These are phyloP conservation scores for Cordia subcordata DNA, from an alignment of 257 asterid genomes.

Conservation along the genomic window DNA sequence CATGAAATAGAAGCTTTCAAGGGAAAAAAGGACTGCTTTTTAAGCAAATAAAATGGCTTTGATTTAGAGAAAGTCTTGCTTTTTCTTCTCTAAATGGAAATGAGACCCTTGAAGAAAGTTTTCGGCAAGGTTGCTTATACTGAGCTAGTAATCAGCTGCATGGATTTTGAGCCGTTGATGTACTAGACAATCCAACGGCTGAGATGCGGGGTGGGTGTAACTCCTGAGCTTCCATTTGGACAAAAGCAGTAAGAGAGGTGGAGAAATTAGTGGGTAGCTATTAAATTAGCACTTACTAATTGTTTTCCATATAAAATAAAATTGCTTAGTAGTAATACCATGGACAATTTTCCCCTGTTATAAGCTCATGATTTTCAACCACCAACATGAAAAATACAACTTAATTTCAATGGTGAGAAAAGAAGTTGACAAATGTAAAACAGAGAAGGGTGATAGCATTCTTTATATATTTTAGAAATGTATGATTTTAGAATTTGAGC, in stretches of 20 bases:
- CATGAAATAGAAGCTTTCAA: constrained; percentile 25
- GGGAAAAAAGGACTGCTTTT: constrained; percentile 12
- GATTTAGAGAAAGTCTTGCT: constrained; percentile 19
- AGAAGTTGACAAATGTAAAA: no score
- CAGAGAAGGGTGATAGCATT: no score
- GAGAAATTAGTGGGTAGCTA: constrained; percentile 36
- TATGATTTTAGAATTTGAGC: no score
- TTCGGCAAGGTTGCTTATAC: constrained; percentile 19
- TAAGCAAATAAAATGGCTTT: constrained; percentile 25
- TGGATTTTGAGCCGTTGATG: constrained; percentile 37
- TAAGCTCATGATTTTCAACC: neutral
- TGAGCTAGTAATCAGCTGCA: constrained; percentile 28
- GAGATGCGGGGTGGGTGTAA: constrained; percentile 17
- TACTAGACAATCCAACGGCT: constrained; percentile 43
- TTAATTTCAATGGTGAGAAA: neutral
- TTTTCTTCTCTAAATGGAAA: constrained; percentile 4
- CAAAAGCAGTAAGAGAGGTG: constrained; percentile 24
- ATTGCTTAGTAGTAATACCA: neutral
- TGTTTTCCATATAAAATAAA: constrained; percentile 1
- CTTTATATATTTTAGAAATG: no score
- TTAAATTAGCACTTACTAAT: constrained; percentile 18
- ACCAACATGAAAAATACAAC: neutral
- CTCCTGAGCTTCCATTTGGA: constrained; percentile 30
- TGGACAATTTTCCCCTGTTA: neutral
- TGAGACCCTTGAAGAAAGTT: constrained; percentile 1